Base-by-base conservation (phyloP, 495 filamentous ascomycete species). In the Xylaria intraflava region DNA sequence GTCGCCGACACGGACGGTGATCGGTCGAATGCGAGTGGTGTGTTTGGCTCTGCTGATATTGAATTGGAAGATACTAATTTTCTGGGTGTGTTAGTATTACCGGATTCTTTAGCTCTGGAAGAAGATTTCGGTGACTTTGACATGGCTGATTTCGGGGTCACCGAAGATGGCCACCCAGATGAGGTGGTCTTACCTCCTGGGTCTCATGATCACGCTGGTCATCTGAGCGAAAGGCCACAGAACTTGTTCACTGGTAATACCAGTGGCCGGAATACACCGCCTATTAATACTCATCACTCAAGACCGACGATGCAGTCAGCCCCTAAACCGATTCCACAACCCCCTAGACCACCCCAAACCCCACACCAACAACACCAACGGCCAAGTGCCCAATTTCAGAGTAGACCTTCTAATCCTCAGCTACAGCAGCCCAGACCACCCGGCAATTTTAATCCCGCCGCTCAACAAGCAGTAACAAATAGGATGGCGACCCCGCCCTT, bases 71-170 rank as follows among this genome's bases (percentile, higher is more conserved):
- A 59, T 51, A 57, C 63, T 69, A 54, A 65, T 65, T 53, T 62
- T 27, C 35, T 63, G 60, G 51, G 59, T 52, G 44, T 67, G 50
- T 17, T 65, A 65, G 57, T 64, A 10, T 30, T 55, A 16, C 56
- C 39, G 35, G 23, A 46, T 53, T 54, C 35, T 5, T 36, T 58
- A 33, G 49, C 54, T 36, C 48, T 64, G 42, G 60, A 69, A 33
- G 62, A 62, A 38, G 62, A 62, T 11, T 60, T 57, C 40, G 56
- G 59, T 30, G 78, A 88, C 30, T 82, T 89, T 60, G 85, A 89
- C 61, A 85, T 88, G 69, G 83, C 80, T 22, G 86, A 90, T 63
- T 89, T 90, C 62, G 68, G 80, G 64, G 69, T 81, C 49, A 48
- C 72, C 45, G 63, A 78, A 33, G 78, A 78, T 14, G 80, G 80